phyloP scores from a whole-genome alignment of 305 asterid species.

The Fraxinus angustifolia region DNA sequence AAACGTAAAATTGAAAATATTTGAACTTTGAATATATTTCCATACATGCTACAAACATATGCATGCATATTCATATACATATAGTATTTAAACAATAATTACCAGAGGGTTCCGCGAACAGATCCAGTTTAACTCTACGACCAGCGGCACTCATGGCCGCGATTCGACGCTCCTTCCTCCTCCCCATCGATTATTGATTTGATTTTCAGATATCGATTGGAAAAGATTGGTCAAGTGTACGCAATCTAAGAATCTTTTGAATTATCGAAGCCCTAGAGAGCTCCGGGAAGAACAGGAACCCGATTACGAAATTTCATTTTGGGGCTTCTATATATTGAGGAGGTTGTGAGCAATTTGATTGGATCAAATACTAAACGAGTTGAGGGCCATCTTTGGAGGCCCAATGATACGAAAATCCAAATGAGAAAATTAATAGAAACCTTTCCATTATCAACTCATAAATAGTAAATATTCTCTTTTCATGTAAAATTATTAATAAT shows the following conservation, averaged over 20 bases:
- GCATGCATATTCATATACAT: neutral
- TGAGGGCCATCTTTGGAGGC: neutral
- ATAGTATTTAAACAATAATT: neutral
- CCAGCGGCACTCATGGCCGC: constrained; percentile 64
- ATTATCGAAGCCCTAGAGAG: neutral
- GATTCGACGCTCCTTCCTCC: constrained; percentile 86
- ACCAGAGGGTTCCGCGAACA: constrained; percentile 96
- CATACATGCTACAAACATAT: neutral
- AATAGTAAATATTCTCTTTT: neutral
- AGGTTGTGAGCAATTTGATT: neutral
- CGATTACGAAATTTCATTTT: neutral
- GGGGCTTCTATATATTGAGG: neutral
- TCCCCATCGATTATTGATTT: constrained; percentile 51
- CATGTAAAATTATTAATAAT: neutral
- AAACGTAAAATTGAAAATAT: neutral
- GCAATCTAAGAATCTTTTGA: neutral
- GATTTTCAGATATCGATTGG: constrained; percentile 8
- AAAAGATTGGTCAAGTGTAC: neutral
- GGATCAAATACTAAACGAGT: neutral
- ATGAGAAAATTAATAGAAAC: neutral
- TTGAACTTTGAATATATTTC: neutral
- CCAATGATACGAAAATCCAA: neutral
- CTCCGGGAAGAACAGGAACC: neutral
- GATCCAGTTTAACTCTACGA: constrained; percentile 90
- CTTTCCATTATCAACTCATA: neutral